A percentile compares a stretch with the other conserved stretches of the same genome.
phyloP scores from a whole-genome alignment of 768 basidiomycete species.

The Saitozyma sp. region DNA sequence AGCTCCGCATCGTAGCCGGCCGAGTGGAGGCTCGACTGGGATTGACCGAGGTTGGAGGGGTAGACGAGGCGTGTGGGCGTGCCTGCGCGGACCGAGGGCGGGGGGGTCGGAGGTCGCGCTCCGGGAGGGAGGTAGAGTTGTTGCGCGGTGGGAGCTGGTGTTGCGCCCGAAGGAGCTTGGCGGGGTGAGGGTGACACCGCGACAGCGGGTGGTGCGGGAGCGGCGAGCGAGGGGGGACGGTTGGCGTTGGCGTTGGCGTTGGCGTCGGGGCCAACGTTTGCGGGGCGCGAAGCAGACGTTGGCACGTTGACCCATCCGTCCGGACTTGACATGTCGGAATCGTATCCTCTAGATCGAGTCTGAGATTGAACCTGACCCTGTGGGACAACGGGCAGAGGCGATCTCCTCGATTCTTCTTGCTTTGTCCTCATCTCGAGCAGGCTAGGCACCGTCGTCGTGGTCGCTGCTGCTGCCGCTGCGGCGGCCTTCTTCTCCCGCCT shows the following conservation, averaged over 20 bases:
- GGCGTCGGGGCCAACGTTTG: neutral
- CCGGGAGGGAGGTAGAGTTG: constrained; percentile 42
- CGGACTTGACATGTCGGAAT: too few relatives aligned
- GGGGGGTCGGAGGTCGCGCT: constrained; percentile 43
- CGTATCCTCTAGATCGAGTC: neutral
- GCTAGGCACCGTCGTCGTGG: constrained; percentile 14
- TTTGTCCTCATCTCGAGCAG: constrained; percentile 31
- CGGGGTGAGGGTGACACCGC: neutral
- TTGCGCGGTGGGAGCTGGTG: neutral
- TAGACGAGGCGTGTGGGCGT: constrained; percentile 15
- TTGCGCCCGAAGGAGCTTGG: neutral
- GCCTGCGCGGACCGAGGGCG: constrained; percentile 14
- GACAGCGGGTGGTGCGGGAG: neutral
- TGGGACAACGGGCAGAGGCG: neutral
- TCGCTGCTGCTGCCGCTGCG: neutral
- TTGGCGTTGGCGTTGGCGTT: neutral
- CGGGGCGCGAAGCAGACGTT: neutral
- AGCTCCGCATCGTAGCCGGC: constrained; percentile 1
- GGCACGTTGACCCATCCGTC: neutral
- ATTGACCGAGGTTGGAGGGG: constrained; percentile 19
- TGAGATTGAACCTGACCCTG: neutral
- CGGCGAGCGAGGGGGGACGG: neutral
- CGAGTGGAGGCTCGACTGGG: constrained; percentile 24
- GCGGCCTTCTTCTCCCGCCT: constrained; percentile 21
- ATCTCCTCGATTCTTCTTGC: constrained; percentile 10